Base-by-base conservation (phyloP, 2,329 filamentous ascomycete species). In the Coniella lustricola region DNA sequence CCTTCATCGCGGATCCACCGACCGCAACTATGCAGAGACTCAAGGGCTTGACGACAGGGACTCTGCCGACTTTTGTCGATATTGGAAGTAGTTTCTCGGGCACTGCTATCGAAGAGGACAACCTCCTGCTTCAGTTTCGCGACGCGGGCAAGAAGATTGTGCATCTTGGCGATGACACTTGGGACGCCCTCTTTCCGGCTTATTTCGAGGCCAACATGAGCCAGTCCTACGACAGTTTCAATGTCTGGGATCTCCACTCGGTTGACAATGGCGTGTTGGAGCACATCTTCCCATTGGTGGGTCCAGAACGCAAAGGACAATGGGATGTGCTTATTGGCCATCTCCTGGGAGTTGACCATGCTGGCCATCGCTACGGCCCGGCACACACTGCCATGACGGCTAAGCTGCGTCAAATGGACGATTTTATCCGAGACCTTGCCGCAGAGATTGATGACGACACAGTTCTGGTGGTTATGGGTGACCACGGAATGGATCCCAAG, bases 291-390 rank as follows among this genome's bases (percentile, higher is more conserved):
- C 93, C 93, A 2, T 74, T 97, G 2, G 67, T 98, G 54, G 74
- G 83, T 42, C 65, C 78, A 1, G 72, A 77, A 42, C 82, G 82
- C 61, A 74, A 76, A 44, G 76, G 70, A 4, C 77, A 86, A 48
- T 98, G 93, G 93, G 91, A 98, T 67, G 73, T 98, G n/a, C 77
- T 96, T 32, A 85, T 98, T 64, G 93, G 87, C 1, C 93, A 98
- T 65, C 90, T 90, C 57, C 76, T 98, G 35, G 93, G 93, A 4
- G 93, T 98, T 18, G 93, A 98, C 66, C 93, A 98, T 69, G 93
- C 93, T 1, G 93, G 93, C 5, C 93, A 98, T 68, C 82, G 91
- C 42, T 98, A 97, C 63, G 93, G 93, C 7, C 93, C 93, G 0
- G 84, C 94, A 57, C 93, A 98, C 65, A 75, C 84, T 32, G 90